Evolutionary conservation across 1,284 basidiomycete species (phyloP).

Genomic region (Microbotryomycetes sp.): DNA sequence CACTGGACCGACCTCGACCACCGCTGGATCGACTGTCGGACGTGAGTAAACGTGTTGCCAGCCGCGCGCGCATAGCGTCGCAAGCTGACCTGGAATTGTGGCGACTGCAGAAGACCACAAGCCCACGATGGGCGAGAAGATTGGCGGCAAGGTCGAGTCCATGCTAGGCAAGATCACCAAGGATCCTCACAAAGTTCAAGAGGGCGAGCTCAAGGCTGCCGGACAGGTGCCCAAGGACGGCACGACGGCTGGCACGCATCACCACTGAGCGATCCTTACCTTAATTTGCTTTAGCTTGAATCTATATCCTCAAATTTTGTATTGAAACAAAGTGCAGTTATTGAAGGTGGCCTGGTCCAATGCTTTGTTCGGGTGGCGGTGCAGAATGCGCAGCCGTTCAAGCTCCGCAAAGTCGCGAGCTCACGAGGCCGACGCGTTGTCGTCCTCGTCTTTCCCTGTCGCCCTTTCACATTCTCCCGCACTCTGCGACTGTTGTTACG

Average conservation of each 20-base stretch:
- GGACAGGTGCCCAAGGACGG: background rate
- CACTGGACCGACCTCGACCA: background rate
- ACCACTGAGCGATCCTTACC: background rate
- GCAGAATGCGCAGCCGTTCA: too few relatives aligned
- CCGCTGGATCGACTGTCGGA: background rate
- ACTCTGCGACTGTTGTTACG: too few relatives aligned
- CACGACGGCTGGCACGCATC: background rate
- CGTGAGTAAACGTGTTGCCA: too few relatives aligned
- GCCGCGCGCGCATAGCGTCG: too few relatives aligned
- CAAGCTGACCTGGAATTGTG: too few relatives aligned
- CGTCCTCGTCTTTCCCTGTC: too few relatives aligned
- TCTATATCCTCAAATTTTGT: constrained; percentile 7
- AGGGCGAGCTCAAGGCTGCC: background rate
- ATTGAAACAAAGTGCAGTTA: constrained; percentile 20
- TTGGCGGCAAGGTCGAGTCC: constrained; percentile 4
- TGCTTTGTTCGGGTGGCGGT: too few relatives aligned
- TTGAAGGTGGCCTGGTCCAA: constrained; percentile 9
- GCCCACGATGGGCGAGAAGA: constrained; percentile 20
- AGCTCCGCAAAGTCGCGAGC: too few relatives aligned
- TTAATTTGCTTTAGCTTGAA: too few relatives aligned
- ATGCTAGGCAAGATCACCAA: constrained; percentile 17
- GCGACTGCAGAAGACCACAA: too few relatives aligned
- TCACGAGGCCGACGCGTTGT: too few relatives aligned
- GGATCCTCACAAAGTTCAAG: constrained; percentile 10
- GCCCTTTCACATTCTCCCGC: too few relatives aligned